A percentile compares a stretch with the other conserved stretches of the same genome.
Conservation (phyloP, 2,329 filamentous ascomycete genomes). For the Curvularia lunata region DNA sequence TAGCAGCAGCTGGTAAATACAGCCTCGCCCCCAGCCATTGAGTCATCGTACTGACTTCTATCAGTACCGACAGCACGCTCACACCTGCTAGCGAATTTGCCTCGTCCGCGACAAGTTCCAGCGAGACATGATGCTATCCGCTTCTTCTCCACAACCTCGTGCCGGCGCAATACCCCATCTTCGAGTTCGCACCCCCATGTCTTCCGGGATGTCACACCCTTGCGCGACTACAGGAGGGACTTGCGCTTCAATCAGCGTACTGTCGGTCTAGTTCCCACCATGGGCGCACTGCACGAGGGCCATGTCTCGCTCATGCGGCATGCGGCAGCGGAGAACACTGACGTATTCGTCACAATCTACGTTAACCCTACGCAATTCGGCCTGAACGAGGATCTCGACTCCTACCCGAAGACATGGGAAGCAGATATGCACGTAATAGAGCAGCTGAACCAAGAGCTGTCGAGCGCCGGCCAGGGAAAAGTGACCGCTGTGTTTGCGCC, state of each 20-base stretch:
- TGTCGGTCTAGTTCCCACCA: slow-evolving; percentile 91
- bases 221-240: slow-evolving; percentile 73
- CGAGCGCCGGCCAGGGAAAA: slow-evolving; percentile 61
- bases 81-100: slow-evolving; percentile 9
- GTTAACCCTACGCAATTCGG: slow-evolving; percentile 98
- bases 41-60: slow-evolving; percentile 16
- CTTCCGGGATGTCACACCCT: slow-evolving; percentile 74
- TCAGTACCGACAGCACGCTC: slow-evolving; percentile 20
- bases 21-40: slow-evolving; percentile 17
- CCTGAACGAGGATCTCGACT: slow-evolving; percentile 81
- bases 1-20: slow-evolving; percentile 27
- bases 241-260: slow-evolving; percentile 71
- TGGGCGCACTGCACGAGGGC: slow-evolving; percentile 95
- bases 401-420: slow-evolving; percentile 90
- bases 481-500: slow-evolving; percentile 88
- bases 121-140: slow-evolving; percentile 20
- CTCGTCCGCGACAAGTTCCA: slow-evolving; percentile 2
- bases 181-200: slow-evolving; percentile 62
- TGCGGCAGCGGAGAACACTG: slow-evolving; percentile 81
- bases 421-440: slow-evolving; percentile 72
- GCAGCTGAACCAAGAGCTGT: slow-evolving; percentile 73
- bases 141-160: slow-evolving; percentile 27
- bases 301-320: slow-evolving; percentile 85
- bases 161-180: slow-evolving; percentile 26
- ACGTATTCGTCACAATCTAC: slow-evolving; percentile 90